Conservation (phyloP, 176 grass and related monocot genomes). For the Cenchrus americanus region DNA sequence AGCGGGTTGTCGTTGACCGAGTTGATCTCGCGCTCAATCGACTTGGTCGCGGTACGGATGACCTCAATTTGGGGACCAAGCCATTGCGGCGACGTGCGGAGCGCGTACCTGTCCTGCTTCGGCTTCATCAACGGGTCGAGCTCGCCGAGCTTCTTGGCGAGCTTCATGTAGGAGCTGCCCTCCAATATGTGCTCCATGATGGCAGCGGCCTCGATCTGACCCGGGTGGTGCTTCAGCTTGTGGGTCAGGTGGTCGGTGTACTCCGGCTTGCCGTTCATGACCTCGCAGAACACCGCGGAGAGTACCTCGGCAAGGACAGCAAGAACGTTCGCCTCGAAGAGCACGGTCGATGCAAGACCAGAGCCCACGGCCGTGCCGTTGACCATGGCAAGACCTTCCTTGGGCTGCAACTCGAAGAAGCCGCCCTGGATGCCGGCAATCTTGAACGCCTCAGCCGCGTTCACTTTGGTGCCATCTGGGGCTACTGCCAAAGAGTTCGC, state of each 20-base stretch:
- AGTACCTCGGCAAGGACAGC: conserved; percentile 57
- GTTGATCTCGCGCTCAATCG: conserved; percentile 77
- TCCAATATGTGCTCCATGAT: conserved; percentile 78
- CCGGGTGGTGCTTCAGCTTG: conserved; percentile 84
- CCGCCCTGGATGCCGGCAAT: conserved; percentile 40
- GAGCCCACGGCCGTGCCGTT: conserved; percentile 80
- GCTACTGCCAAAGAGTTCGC: conserved; percentile 4
- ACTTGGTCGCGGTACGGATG: conserved; percentile 69
- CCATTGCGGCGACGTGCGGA: conserved; percentile 95
- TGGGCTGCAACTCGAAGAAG: conserved; percentile 75
- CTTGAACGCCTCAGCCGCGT: conserved; percentile 39
- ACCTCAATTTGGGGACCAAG: conserved; percentile 94
- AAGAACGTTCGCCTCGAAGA: conserved; percentile 65
- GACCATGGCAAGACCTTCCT: conserved; percentile 78
- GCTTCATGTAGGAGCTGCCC: conserved; percentile 74
- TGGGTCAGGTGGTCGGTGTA: conserved; percentile 85
- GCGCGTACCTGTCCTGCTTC: conserved; percentile 90
- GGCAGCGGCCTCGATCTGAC: conserved; percentile 77
- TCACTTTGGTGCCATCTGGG: conserved; percentile 21
- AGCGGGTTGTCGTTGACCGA: conserved; percentile 90
- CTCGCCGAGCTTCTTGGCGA: conserved; percentile 59
- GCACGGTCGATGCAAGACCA: conserved; percentile 66
- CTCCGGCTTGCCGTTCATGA: conserved; percentile 82
- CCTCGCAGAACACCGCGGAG: conserved; percentile 75
- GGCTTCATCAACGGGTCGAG: conserved; percentile 78